phyloP scores from a whole-genome alignment of 1,139 yeast species.

The Kodamaea sp. region DNA sequence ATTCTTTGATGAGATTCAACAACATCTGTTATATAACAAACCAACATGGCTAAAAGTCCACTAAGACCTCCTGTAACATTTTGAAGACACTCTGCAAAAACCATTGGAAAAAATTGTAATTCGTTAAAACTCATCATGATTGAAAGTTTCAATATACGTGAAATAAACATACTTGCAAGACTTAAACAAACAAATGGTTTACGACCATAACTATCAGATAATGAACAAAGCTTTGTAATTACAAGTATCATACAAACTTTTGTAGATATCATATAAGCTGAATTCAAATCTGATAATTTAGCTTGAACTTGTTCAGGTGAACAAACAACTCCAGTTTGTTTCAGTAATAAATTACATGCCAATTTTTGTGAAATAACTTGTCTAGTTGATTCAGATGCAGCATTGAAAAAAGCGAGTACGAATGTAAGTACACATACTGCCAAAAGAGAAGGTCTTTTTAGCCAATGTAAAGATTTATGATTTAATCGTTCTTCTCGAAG shows the following conservation, averaged over 20 bases:
- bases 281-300: slow-evolving; percentile 34
- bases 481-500: slow-evolving; percentile 33
- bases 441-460: slow-evolving; percentile 32
- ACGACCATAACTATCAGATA: slow-evolving; percentile 65
- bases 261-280: slow-evolving; percentile 25
- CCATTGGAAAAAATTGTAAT: slow-evolving; percentile 32
- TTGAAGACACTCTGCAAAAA: slow-evolving; percentile 36
- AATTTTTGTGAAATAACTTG: slow-evolving; percentile 34
- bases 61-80: slow-evolving; percentile 55
- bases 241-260: slow-evolving; percentile 35
- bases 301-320: slow-evolving; percentile 33
- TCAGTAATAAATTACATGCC: slow-evolving; percentile 30
- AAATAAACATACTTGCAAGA: slow-evolving; percentile 23
- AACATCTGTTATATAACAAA: slow-evolving; percentile 64
- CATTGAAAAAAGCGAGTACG: slow-evolving; percentile 25
- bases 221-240: slow-evolving; percentile 51
- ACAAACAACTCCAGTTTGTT: slow-evolving; percentile 19
- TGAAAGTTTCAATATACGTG: slow-evolving; percentile 24
- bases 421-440: slow-evolving; percentile 29
- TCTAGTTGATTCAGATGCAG: slow-evolving; percentile 33
- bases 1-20: slow-evolving; percentile 54
- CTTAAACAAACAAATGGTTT: slow-evolving; percentile 38
- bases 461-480: slow-evolving; percentile 33
- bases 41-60: slow-evolving; percentile 48
- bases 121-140: slow-evolving; percentile 29